phyloP scores from a whole-genome alignment of 805 yeast genomes.

The Sugiyamaella smithiae region DNA sequence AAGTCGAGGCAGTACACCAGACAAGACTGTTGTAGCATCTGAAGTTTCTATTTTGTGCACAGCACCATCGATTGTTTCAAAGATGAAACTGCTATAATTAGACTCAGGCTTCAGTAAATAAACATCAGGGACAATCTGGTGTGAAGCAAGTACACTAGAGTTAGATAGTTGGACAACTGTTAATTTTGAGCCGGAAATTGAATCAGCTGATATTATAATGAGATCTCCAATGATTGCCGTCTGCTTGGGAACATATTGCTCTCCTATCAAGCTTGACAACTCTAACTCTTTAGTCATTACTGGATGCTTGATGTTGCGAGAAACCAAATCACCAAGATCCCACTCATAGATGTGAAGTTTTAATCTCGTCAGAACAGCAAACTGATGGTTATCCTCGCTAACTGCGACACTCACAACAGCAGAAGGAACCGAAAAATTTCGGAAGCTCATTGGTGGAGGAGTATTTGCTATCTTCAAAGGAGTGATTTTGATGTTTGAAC shows the following conservation, averaged over 20 bases:
- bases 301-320: conserved; percentile 7
- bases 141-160: conserved; percentile 4
- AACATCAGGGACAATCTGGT: conserved; percentile 49
- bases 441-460: conserved; percentile 88
- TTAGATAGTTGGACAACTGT: background rate
- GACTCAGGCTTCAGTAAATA: conserved; percentile 55
- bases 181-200: conserved; percentile 7
- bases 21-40: conserved; percentile 33
- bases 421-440: conserved; percentile 55
- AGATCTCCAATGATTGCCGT: conserved; percentile 53
- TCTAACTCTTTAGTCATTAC: conserved; percentile 1
- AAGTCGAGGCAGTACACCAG: conserved; percentile 40
- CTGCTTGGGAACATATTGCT: conserved; percentile 45
- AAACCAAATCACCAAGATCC: conserved; percentile 15
- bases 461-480: conserved; percentile 82
- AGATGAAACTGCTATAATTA: conserved; percentile 43
- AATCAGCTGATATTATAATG: conserved; percentile 52
- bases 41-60: conserved; percentile 24
- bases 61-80: conserved; percentile 60
- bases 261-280: background rate
- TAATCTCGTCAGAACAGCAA: conserved; percentile 56
- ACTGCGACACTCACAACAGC: conserved; percentile 66
- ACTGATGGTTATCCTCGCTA: conserved; percentile 53
- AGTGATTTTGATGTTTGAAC: conserved; percentile 64
- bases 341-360: conserved; percentile 47